Evolutionary conservation across 768 basidiomycete species (phyloP).

Genomic region (Amanita fuliginea): DNA sequence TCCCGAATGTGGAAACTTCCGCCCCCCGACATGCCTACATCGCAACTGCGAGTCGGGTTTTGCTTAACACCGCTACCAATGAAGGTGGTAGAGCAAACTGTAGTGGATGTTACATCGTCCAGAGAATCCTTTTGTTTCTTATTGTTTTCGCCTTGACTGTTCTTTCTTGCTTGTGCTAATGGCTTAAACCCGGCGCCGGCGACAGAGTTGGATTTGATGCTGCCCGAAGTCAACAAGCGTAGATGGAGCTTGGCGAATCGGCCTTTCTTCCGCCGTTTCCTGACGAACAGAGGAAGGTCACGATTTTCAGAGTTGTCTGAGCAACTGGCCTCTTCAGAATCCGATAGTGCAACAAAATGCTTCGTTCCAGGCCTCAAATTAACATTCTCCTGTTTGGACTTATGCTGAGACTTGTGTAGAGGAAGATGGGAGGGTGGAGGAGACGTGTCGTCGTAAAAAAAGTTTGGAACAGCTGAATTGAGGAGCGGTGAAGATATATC

Average conservation of each 20-base stretch:
- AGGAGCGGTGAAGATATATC: not conserved
- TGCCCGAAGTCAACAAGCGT: not conserved
- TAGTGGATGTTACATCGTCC: not conserved
- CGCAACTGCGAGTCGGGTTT: too few relatives aligned
- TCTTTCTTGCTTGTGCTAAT: not conserved
- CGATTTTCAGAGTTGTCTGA: not conserved
- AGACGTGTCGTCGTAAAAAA: conserved; percentile 1
- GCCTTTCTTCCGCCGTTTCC: not conserved
- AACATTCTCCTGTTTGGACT: not conserved
- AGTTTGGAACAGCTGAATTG: not conserved
- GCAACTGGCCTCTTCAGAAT: not conserved
- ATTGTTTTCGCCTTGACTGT: not conserved
- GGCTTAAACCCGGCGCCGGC: not conserved
- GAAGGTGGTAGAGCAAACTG: not conserved
- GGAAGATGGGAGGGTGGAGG: not conserved
- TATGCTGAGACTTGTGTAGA: not conserved
- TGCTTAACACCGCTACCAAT: not conserved
- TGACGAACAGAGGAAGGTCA: not conserved
- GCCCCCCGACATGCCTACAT: too few relatives aligned
- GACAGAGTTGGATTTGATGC: not conserved
- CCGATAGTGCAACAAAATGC: not conserved
- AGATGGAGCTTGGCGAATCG: not conserved
- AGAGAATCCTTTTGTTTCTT: not conserved
- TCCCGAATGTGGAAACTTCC: not conserved
- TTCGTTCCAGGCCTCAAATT: not conserved